Percentiles rank a stretch among this genome's conserved stretches.
These are phyloP conservation scores for Penicillium sp. DNA, from an alignment of 2,329 filamentous ascomycete species.

Conservation along the genomic window DNA sequence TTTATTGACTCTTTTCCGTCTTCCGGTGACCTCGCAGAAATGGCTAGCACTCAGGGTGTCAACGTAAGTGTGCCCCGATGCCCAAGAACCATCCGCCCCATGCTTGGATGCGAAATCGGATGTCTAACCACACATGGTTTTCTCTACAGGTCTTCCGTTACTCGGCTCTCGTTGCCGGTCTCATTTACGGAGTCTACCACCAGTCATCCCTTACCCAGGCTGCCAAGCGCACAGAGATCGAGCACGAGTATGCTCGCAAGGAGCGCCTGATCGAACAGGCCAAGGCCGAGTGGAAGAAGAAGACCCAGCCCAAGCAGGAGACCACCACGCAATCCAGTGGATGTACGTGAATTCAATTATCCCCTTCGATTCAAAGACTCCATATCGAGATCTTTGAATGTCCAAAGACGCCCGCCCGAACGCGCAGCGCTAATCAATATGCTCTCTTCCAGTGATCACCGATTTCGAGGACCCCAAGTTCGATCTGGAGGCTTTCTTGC, in stretches of 20 bases:
- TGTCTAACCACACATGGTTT: constrained; percentile 25
- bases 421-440: constrained; percentile 18
- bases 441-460: constrained; percentile 60
- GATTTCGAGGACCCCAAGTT: constrained; percentile 87
- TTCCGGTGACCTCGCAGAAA: constrained; percentile 53
- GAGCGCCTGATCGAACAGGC: constrained; percentile 88
- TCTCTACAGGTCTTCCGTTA: constrained; percentile 84
- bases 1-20: constrained; percentile 39
- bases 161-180: constrained; percentile 85
- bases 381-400: constrained; percentile 10
- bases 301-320: constrained; percentile 59
- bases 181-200: constrained; percentile 96
- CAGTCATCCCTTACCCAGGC: constrained; percentile 76
- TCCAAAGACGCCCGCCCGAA: constrained; percentile 9
- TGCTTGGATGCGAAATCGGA: constrained; percentile 19
- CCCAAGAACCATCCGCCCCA: constrained; percentile 22
- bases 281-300: constrained; percentile 86
- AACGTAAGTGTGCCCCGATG: constrained; percentile 56
- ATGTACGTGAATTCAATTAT: constrained; percentile 34
- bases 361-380: not conserved
- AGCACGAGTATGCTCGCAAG: constrained; percentile 89
- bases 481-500: constrained; percentile 85
- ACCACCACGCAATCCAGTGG: constrained; percentile 41
- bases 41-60: constrained; percentile 69
- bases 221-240: constrained; percentile 69